phyloP scores from a whole-genome alignment of 202 grass and related monocot genomes.

The Alloteropsis angusta region DNA sequence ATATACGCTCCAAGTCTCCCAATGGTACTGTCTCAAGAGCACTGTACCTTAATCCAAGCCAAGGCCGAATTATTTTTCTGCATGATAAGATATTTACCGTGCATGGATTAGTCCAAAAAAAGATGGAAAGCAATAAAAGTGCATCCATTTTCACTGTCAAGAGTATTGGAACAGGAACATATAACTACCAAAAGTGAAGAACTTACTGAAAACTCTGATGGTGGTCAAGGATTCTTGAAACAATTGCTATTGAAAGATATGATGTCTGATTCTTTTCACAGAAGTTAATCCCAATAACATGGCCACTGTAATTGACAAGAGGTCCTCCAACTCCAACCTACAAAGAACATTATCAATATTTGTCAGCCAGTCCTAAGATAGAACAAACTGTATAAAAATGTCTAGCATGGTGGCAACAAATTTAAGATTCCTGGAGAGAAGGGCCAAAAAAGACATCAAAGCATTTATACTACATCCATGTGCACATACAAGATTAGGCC shows the following conservation, averaged over 20 bases:
- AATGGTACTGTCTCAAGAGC: background rate
- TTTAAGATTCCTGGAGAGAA: too few relatives aligned
- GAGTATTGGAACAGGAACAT: too few relatives aligned
- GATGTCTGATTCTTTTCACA: background rate
- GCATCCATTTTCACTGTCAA: too few relatives aligned
- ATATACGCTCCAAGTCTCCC: background rate
- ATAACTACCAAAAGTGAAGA: background rate
- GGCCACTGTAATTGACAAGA: background rate
- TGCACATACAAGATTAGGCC: too few relatives aligned
- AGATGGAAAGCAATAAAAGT: too few relatives aligned
- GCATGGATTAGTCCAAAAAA: too few relatives aligned
- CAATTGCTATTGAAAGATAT: background rate
- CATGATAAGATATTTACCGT: background rate
- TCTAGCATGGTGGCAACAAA: too few relatives aligned
- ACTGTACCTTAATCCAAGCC: conserved; percentile 3
- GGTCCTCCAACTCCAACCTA: conserved; percentile 8
- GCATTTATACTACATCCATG: too few relatives aligned
- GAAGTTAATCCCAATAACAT: conserved; percentile 16
- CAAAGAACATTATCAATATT: background rate
- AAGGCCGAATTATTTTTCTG: conserved; percentile 12
- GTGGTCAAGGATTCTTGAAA: background rate
- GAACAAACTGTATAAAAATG: too few relatives aligned
- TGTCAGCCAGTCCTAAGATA: too few relatives aligned
- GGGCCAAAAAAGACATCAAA: too few relatives aligned
- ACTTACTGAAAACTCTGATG: background rate